These are phyloP conservation scores for Datura wrightii DNA, from an alignment of 257 asterid species.

Conservation along the genomic window DNA sequence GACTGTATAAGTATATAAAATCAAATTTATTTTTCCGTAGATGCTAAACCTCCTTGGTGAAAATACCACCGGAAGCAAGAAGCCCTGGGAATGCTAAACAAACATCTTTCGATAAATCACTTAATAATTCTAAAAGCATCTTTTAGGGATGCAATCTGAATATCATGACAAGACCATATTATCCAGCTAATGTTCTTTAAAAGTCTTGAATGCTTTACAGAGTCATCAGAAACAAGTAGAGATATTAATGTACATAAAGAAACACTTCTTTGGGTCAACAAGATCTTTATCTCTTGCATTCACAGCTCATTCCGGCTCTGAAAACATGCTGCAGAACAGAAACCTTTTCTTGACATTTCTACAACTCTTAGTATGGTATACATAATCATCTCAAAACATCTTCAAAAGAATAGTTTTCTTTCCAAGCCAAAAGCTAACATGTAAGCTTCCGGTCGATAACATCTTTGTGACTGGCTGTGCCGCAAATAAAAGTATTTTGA, in stretches of 20 bases:
- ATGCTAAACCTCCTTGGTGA: background rate
- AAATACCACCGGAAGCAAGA: background rate
- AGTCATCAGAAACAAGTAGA: slow-evolving; percentile 4
- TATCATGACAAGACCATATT: slow-evolving; percentile 15
- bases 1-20: no score
- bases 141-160: background rate
- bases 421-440: slow-evolving; percentile 9
- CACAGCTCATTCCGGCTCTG: slow-evolving; percentile 15
- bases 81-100: background rate
- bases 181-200: slow-evolving; percentile 15
- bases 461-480: background rate
- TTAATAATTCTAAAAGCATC: background rate
- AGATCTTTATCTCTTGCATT: background rate
- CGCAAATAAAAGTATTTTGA: background rate
- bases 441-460: slow-evolving; percentile 5
- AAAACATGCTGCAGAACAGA: slow-evolving; percentile 30
- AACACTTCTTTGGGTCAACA: background rate
- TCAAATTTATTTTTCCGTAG: no score
- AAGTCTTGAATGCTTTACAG: background rate
- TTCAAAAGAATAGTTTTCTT: slow-evolving; percentile 17
- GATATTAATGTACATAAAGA: background rate
- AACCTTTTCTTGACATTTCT: background rate
- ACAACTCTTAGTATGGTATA: background rate
- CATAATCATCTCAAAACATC: slow-evolving; percentile 25
- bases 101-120: background rate